phyloP scores from a whole-genome alignment of 768 basidiomycete species.

The Suillus weaverae region DNA sequence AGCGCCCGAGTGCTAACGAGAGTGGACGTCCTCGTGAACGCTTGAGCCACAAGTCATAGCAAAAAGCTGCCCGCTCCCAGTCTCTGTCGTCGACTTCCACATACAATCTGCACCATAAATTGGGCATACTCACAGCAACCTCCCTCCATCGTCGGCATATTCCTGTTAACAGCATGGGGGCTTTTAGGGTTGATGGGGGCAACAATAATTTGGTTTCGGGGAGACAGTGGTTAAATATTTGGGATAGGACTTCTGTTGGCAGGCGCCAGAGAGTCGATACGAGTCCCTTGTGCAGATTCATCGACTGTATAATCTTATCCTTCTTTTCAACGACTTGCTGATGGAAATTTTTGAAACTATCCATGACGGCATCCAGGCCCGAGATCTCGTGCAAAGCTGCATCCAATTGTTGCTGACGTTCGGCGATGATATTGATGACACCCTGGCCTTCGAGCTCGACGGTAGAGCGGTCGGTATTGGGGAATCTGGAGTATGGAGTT shows the following conservation, averaged over 20 bases:
- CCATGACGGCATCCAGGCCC: constrained; percentile 16
- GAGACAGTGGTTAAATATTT: constrained; percentile 46
- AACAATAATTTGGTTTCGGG: constrained; percentile 9
- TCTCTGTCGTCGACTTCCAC: constrained; percentile 7
- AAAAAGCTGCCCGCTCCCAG: constrained; percentile 16
- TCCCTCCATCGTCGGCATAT: constrained; percentile 46
- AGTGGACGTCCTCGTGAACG: constrained; percentile 19
- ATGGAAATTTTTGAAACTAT: constrained; percentile 12
- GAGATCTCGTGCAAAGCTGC: constrained; percentile 14
- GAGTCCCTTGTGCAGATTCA: constrained; percentile 24
- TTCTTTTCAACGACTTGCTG: constrained; percentile 20
- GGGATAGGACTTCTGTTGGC: constrained; percentile 46
- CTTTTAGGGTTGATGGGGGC: constrained; percentile 5
- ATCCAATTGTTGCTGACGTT: constrained; percentile 17
- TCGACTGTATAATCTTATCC: constrained; percentile 17
- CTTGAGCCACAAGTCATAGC: constrained; percentile 13
- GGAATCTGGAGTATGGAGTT: constrained; percentile 16
- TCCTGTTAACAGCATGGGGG: constrained; percentile 40
- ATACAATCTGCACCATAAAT: constrained; percentile 48
- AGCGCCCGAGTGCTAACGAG: constrained; percentile 20
- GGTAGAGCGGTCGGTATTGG: constrained; percentile 17
- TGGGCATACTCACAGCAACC: constrained; percentile 39
- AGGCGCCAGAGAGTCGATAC: constrained; percentile 37
- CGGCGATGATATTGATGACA: constrained; percentile 16
- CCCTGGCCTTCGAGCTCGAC: constrained; percentile 12